phyloP scores from a whole-genome alignment of 1,284 basidiomycete genomes.

The Trametes hirsuta region DNA sequence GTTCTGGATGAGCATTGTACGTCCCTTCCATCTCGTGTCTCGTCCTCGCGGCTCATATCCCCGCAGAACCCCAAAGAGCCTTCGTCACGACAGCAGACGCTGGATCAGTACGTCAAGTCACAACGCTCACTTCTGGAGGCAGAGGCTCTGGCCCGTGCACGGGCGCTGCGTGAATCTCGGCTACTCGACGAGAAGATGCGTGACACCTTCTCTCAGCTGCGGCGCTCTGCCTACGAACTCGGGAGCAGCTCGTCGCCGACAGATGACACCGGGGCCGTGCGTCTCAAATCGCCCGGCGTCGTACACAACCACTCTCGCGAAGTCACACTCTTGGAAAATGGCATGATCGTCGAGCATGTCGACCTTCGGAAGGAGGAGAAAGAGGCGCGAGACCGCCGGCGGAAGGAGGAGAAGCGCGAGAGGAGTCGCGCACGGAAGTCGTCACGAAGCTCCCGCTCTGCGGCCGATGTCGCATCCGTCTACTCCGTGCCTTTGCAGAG shows the following conservation, averaged over 20 bases:
- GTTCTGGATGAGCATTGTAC: slow-evolving; percentile 85
- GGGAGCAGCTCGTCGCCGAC: slow-evolving; percentile 47
- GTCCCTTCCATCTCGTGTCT: slow-evolving; percentile 36
- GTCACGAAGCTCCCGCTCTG: slow-evolving; percentile 59
- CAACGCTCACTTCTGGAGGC: slow-evolving; percentile 75
- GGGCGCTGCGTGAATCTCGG: slow-evolving; percentile 76
- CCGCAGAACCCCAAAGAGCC: slow-evolving; percentile 80
- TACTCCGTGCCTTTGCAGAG: slow-evolving; percentile 66
- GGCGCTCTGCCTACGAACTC: slow-evolving; percentile 74
- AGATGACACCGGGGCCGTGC: slow-evolving; percentile 63
- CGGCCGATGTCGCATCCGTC: slow-evolving; percentile 68
- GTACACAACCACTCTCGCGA: slow-evolving; percentile 63
- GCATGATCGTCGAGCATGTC: slow-evolving; percentile 85
- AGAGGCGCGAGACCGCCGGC: slow-evolving; percentile 66
- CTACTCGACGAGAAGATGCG: slow-evolving; percentile 74
- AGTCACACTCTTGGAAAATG: slow-evolving; percentile 80
- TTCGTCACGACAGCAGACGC: slow-evolving; percentile 71
- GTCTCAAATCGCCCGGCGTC: slow-evolving; percentile 57
- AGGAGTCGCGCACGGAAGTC: slow-evolving; percentile 66
- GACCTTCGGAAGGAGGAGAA: slow-evolving; percentile 81
- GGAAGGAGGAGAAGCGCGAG: slow-evolving; percentile 62
- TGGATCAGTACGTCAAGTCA: slow-evolving; percentile 70
- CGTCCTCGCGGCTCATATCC: slow-evolving; percentile 6
- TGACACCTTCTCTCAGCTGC: slow-evolving; percentile 76
- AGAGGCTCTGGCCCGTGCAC: slow-evolving; percentile 72